Conservation (phyloP, 2,329 filamentous ascomycete genomes). For the Fusarium sp. region DNA sequence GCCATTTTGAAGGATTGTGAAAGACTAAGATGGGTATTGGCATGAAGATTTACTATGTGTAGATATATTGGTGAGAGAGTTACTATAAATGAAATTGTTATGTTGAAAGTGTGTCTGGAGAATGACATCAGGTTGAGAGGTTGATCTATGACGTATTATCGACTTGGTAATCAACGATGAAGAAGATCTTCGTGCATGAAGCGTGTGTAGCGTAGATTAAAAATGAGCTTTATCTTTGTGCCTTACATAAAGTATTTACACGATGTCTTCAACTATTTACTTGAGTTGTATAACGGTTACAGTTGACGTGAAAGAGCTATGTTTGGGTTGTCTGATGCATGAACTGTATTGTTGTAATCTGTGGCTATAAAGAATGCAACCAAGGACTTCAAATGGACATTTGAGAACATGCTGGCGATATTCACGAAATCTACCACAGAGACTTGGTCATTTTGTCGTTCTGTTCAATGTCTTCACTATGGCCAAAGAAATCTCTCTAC, state of each 20-base stretch:
- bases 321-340: neutral
- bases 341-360: neutral
- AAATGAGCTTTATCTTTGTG: constrained; percentile 6
- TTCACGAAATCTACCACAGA: neutral
- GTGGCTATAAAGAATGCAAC: neutral
- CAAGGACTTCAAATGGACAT: neutral
- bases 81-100: neutral
- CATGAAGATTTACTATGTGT: neutral
- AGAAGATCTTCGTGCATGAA: constrained; percentile 7
- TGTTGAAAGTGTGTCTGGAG: neutral
- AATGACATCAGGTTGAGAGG: constrained; percentile 28
- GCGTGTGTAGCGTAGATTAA: constrained; percentile 4
- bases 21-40: neutral
- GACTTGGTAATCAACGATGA: neutral
- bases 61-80: neutral
- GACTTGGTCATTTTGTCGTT: neutral
- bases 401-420: neutral
- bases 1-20: constrained; percentile 7
- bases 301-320: neutral
- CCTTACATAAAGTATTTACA: constrained; percentile 8
- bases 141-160: constrained; percentile 32
- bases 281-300: neutral
- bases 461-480: neutral
- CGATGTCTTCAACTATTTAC: neutral
- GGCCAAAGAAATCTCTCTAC: no score